Percentiles rank a stretch among this genome's conserved stretches.
Conservation (phyloP, 2,329 filamentous ascomycete genomes). For the Pestalotiopsis fici region DNA sequence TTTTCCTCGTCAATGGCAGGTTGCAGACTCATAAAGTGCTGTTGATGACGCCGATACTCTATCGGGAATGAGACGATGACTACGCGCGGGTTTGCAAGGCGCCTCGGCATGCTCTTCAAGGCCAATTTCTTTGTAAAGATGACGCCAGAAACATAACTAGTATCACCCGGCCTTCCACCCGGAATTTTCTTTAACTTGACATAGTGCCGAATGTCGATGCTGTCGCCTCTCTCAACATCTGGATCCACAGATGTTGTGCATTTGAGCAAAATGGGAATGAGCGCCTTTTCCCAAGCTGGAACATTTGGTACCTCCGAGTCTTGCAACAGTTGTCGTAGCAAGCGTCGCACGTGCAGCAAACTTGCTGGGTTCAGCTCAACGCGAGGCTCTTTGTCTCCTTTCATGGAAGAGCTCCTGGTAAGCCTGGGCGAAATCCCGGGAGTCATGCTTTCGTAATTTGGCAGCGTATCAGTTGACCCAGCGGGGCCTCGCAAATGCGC, state of each 20-base stretch:
- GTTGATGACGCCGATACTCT: conserved; percentile 89
- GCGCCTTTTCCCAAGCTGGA: conserved; percentile 82
- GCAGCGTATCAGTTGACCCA: conserved; percentile 52
- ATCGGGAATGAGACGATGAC: conserved; percentile 93
- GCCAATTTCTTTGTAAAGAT: conserved; percentile 98
- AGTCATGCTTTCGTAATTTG: conserved; percentile 44
- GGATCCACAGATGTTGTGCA: conserved; percentile 95
- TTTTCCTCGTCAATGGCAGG: conserved; percentile 96
- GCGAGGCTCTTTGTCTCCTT: conserved; percentile 71
- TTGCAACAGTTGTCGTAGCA: conserved; percentile 80
- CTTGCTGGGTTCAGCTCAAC: conserved; percentile 87
- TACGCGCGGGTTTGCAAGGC: conserved; percentile 81
- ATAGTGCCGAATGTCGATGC: conserved; percentile 96
- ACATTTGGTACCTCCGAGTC: conserved; percentile 75
- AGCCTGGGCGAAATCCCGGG: conserved; percentile 48
- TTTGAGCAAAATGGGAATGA: conserved; percentile 86
- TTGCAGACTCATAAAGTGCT: conserved; percentile 97
- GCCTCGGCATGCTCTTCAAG: conserved; percentile 92
- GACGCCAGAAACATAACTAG: conserved; percentile 92
- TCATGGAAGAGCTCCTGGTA: conserved; percentile 82
- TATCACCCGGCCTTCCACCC: conserved; percentile 86
- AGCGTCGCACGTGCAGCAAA: conserved; percentile 81
- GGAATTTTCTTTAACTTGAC: conserved; percentile 97
- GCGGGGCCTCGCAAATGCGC: conserved; percentile 53
- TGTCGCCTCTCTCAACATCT: conserved; percentile 85